These are phyloP conservation scores for Dorcoceras hygrometricum DNA, from an alignment of 257 asterid genomes.

Conservation along the genomic window DNA sequence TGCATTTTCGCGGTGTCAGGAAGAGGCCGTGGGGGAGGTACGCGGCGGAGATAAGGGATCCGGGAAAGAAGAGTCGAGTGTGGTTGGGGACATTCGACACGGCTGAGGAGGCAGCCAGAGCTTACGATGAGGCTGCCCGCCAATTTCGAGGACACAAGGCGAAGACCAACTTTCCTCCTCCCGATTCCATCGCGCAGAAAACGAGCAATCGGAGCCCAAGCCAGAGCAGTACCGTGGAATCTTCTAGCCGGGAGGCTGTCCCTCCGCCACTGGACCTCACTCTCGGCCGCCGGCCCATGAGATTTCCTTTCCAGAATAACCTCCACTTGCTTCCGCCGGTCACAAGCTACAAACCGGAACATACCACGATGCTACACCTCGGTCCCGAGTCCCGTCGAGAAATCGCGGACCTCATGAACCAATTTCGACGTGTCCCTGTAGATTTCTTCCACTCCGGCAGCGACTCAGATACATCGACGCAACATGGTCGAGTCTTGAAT, in stretches of 20 bases:
- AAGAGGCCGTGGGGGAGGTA: conserved; percentile 66
- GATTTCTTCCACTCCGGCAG: conserved; percentile 27
- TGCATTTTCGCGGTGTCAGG: conserved; percentile 55
- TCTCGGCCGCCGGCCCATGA: conserved; percentile 27
- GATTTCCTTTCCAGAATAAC: conserved; percentile 28
- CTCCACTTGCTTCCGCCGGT: conserved; percentile 14
- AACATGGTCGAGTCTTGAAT: conserved; percentile 15
- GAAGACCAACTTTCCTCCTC: conserved; percentile 51
- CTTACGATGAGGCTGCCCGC: conserved; percentile 59
- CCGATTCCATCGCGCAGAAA: conserved; percentile 1
- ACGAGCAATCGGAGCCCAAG: conserved; percentile 33
- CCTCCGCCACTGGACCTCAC: conserved; percentile 32
- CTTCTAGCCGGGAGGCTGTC: conserved; percentile 31
- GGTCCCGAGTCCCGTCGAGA: conserved; percentile 37
- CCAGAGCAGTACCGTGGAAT: conserved; percentile 52
- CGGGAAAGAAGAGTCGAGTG: conserved; percentile 48
- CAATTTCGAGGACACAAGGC: conserved; percentile 59
- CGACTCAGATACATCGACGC: conserved; percentile 39
- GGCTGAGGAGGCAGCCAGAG: conserved; percentile 64
- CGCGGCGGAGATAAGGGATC: conserved; percentile 67
- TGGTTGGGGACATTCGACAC: conserved; percentile 70
- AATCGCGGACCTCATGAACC: conserved; percentile 30
- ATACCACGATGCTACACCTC: conserved; percentile 33
- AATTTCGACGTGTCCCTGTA: conserved; percentile 16
- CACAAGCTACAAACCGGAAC: background rate